Base-by-base conservation (phyloP, 306 rosid species). In the Mucuna pruriens region DNA sequence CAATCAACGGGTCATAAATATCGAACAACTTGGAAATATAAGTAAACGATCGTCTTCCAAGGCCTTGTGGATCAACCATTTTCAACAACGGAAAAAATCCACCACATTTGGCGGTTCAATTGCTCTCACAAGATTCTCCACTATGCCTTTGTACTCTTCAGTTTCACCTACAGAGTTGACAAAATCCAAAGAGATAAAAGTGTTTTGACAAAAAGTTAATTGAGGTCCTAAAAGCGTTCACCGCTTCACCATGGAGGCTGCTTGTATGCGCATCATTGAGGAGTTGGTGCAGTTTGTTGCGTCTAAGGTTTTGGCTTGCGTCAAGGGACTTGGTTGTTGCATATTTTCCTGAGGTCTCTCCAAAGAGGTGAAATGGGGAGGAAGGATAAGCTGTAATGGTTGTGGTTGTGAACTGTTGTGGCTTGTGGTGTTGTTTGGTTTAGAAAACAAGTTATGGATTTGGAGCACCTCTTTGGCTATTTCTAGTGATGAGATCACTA, bases 1-100 rank as follows among this genome's bases (percentile, higher is more conserved):
- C 10, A n/a, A 86, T 76, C 25, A 81, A 51, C n/a, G 16, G 1
- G 4, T 69, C 83, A 17, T 76, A 44, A 4, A 79, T 20, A 38
- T 22, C 34, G 5, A 80, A 3, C 13, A 90, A 17, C 74, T 79
- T 85, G 2, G 38, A 6, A 7, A 74, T 38, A 20, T 80, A 57
- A 48, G 33, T 13, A 3, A 61, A 2, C 46, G 83, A 38, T 0
- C 54, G 36, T 6, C 51, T 52, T 17, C 71, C 78, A 4, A 78
- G 48, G 1, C 91, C 91, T 25, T 84, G 86, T 10, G 86, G 89
- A 38, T 88, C 94, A 49, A 84, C 4, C 62, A 68, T 69, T 62
- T 39, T 82, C 58, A 90, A 80, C 13, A 82, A 0, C 1, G 90
- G 4, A 90, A 88, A 80, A 42, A 80, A 82, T 90, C 91, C 0